A percentile compares a stretch with the other conserved stretches of the same genome.
These are phyloP conservation scores for Colletotrichum musicola DNA, from an alignment of 2,329 filamentous ascomycete genomes.

Conservation along the genomic window DNA sequence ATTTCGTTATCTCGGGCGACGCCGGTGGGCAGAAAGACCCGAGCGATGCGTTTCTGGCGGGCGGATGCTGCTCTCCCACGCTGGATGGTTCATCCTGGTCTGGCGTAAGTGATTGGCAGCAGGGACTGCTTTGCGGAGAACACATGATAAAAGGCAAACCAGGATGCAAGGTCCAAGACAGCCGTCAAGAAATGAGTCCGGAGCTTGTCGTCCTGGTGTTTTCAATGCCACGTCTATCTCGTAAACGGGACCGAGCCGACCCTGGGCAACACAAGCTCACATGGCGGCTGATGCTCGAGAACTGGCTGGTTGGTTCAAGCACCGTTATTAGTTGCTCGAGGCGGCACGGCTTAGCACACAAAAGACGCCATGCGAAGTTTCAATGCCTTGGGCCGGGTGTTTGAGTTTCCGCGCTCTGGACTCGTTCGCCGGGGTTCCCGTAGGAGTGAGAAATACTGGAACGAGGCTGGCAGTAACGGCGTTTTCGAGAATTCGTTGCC, in stretches of 20 bases:
- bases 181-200: background rate
- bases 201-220: background rate
- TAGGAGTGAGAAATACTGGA: background rate
- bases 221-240: conserved; percentile 5
- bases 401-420: conserved; percentile 37
- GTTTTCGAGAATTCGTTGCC: background rate
- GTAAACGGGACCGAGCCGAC: background rate
- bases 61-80: too few relatives aligned
- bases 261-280: conserved; percentile 2
- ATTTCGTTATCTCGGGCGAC: background rate
- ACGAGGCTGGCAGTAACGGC: background rate
- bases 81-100: background rate
- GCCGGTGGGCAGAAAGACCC: too few relatives aligned
- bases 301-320: background rate
- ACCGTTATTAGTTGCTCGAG: too few relatives aligned
- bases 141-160: background rate
- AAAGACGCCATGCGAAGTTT: conserved; percentile 20
- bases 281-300: conserved; percentile 15
- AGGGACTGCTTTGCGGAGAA: background rate
- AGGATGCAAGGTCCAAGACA: background rate
- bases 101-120: background rate
- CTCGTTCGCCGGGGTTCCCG: background rate
- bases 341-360: conserved; percentile 1
- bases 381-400: conserved; percentile 36
- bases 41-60: too few relatives aligned